A percentile compares a stretch with the other conserved stretches of the same genome.
These are phyloP conservation scores for Millerozyma acaciae DNA, from an alignment of 805 yeast genomes.

Conservation along the genomic window DNA sequence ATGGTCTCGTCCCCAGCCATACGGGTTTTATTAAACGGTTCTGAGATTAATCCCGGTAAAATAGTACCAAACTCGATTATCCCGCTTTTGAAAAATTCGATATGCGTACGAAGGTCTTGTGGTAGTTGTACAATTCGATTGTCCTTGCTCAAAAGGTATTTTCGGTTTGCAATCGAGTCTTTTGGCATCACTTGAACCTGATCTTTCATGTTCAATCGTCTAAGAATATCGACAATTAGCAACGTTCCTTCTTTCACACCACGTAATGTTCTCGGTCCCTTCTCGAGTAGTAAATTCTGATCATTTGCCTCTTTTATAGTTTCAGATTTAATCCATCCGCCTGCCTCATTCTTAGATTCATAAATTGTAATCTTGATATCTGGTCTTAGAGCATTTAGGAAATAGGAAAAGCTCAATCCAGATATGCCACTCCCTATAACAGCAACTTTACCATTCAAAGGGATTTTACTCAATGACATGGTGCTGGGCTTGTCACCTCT, in stretches of 20 bases:
- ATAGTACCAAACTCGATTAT: slow-evolving; percentile 41
- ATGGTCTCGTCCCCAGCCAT: slow-evolving; percentile 63
- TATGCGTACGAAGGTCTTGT: slow-evolving; percentile 28
- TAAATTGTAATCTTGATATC: slow-evolving; percentile 62
- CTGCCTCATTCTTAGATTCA: slow-evolving; percentile 54
- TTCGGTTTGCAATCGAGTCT: slow-evolving; percentile 62
- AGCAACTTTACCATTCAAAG: slow-evolving; percentile 48
- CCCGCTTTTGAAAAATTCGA: slow-evolving; percentile 32
- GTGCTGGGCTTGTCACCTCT: background rate
- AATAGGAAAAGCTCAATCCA: slow-evolving; percentile 72
- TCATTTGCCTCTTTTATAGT: slow-evolving; percentile 20
- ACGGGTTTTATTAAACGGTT: slow-evolving; percentile 41
- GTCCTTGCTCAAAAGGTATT: slow-evolving; percentile 53
- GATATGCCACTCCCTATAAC: slow-evolving; percentile 88
- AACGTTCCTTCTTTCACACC: slow-evolving; percentile 79
- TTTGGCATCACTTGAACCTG: slow-evolving; percentile 57
- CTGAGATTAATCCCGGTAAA: slow-evolving; percentile 43
- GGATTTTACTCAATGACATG: slow-evolving; percentile 17
- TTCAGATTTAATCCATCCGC: slow-evolving; percentile 77
- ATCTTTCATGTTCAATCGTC: slow-evolving; percentile 43
- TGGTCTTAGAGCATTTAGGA: slow-evolving; percentile 68
- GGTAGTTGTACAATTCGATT: slow-evolving; percentile 55
- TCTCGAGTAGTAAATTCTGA: slow-evolving; percentile 50
- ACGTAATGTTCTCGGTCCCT: slow-evolving; percentile 88
- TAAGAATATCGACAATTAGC: slow-evolving; percentile 58